Base-by-base conservation (phyloP, 1,284 basidiomycete genomes). In the Phenoliferia sp. region DNA sequence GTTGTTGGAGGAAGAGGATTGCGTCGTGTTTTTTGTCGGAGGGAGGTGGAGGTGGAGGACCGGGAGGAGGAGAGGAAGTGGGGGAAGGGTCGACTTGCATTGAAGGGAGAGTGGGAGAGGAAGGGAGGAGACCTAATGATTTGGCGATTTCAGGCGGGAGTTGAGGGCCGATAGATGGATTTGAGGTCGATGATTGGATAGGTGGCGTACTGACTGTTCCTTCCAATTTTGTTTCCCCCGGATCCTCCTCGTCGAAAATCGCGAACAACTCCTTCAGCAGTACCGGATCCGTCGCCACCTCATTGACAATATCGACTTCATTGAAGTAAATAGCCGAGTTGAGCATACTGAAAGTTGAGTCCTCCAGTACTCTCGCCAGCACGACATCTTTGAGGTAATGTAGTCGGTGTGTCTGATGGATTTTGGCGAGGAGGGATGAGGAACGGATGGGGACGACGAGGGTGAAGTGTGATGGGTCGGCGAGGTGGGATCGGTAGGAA, bases 251-350 rank as follows among this genome's bases (percentile, higher is more conserved):
- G 69, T 89, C 84, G 78, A 92, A 95, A 44, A 90, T 81, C 52
- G 83, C 82, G 59, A 94, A 90, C 32, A 97, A 84, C 64, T 92
- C 88, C 39, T 84, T 82, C 33, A 98, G 82, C 78, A 97, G 89
- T 6, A 80, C 77, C 6, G 85, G 85, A 77, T 94, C 90, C 65
- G 84, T 85, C 76, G 94, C 90, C 59, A 97, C 86, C 78, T 95
- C 89, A 63, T 85, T 87, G 77, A 98, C 92, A 77, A 99, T 98
- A 80, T 99, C 95, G 76, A 95, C 94, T 80, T 99, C 95, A 81
- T 98, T 96, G 85, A 95, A 99, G 78, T 98, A 95, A 78, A 99
- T 92, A 80, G 92, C 92, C 22, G 92, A 93, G 80, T 94, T 97
- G 76, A 99, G 86, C 75, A 97, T 92, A 75, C 94, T 94, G 83